Evolutionary conservation across 2,329 filamentous ascomycete species (phyloP), one percentile per base, ranked within the genome.

Genomic region (Trichophyton equinum): DNA sequence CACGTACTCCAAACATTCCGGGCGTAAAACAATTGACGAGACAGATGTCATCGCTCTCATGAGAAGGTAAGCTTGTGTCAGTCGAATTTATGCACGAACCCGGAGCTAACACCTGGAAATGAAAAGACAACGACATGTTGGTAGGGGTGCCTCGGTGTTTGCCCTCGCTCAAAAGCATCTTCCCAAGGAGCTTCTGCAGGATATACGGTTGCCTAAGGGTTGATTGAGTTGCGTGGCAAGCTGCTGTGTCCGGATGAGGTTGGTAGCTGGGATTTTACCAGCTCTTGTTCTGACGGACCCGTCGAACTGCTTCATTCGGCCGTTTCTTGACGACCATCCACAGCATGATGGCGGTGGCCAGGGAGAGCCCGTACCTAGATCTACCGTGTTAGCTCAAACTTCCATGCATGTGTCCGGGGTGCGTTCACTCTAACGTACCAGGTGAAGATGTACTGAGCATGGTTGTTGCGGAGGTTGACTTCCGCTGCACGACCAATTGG

Each of bases 401-500:
- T 4, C 20, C 40, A 7, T 36, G 38, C 56, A 58, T 25, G n/a
- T 9, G n/a, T 9, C 25, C 40, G 25, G 22, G 20, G 25, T 60
- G 60, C 57, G 55, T 44, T 62, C 5, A 56, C 1, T 7, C 4
- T 42, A 36, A 75, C 85, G 70, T 83, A 97, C 94, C 94, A 99
- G 66, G 94, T 99, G 74, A 96, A 94, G 67, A 99, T 99, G 75
- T 99, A 99, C 79, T 97, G 94, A 65, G 89, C 85, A 75, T 99
- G 94, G 75, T 95, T 97, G 73, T 99, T 99, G 72, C 90, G 84
- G 70, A 99, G 78, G 72, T 95, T 95, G 63, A 99, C 91, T 75
- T 95, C 90, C 3, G 94, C 83, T 5, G 89, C 78, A 70, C 92
- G 82, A 13, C 91, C 94, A 71, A 96, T 92, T 1, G 94, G 94